Evolutionary conservation across 495 filamentous ascomycete species (phyloP), one percentile per base, ranked within the genome.

Genomic region (Xylaria acuta): DNA sequence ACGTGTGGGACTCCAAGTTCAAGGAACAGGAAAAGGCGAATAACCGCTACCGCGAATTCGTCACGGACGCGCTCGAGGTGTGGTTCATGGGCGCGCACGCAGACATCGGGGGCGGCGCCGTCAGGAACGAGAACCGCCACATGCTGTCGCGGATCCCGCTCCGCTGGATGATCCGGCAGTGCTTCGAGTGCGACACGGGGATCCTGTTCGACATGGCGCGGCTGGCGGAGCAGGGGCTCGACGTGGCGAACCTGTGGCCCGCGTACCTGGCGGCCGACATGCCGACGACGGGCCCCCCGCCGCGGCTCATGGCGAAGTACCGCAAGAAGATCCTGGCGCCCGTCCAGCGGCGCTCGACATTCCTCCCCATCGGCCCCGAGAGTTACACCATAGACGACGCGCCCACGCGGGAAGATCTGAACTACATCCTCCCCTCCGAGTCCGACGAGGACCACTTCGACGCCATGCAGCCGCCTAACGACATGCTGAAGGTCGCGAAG

Each of bases 141-240:
- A 83, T 87, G 70, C 85, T 88, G 36, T 84, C 84, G 12, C 79
- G 75, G 1, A 81, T 83, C 20, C 79, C 82, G 1, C 77, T 83
- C 1, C 80, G 82, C 18, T 83, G 80, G 82, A 83, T 83, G 80
- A 69, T 82, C 16, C 77, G 80, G 0, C 80, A 83, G 54, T 79
- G 77, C 70, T 83, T 83, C 72, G 78, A 80, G 65, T 83, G 82
- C 71, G 69, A 83, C 49, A 83, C 80, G 0, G 81, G 79, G 14
- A 83, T 83, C 45, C 22, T 81, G 3, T 82, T 82, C 71, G 62
- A 75, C 41, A 77, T 78, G 7, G 73, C 74, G 16, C 45, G 62
- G 2, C 69, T 83, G 0, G 78, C 79, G 5, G 80, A 81, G 45
- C 58, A 69, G 8, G 82, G 80, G 34, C 51, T 83, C 20, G 82